These are phyloP conservation scores for Dissophora ornata DNA, from an alignment of 192 early-diverging fungal genomes.

Conservation along the genomic window DNA sequence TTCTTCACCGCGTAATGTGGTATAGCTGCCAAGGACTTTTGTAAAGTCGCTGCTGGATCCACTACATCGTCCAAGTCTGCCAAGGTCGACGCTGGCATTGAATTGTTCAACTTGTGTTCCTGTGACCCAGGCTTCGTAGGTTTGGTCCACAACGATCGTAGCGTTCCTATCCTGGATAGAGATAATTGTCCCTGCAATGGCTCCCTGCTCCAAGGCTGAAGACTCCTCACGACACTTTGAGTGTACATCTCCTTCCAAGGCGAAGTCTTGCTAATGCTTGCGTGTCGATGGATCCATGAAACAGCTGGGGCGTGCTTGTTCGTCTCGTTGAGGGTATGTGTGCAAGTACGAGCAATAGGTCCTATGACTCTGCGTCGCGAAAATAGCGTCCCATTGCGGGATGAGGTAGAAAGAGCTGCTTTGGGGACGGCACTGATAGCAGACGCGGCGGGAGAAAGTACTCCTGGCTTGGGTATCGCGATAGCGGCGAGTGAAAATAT, in stretches of 20 bases:
- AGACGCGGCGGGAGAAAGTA: too few relatives aligned
- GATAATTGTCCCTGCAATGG: background rate
- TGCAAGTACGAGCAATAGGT: too few relatives aligned
- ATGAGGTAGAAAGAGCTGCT: too few relatives aligned
- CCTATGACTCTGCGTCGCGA: too few relatives aligned
- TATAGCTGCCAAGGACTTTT: constrained; percentile 29
- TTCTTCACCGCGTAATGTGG: constrained; percentile 30
- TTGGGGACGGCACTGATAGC: too few relatives aligned
- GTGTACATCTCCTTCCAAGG: too few relatives aligned
- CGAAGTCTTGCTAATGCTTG: too few relatives aligned
- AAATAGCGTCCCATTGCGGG: background rate
- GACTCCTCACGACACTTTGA: background rate
- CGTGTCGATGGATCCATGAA: too few relatives aligned
- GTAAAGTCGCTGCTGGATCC: constrained; percentile 7
- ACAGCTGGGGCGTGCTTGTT: too few relatives aligned
- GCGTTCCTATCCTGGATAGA: background rate
- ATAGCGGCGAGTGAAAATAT: too few relatives aligned
- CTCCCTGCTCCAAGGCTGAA: background rate
- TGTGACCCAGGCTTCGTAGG: background rate
- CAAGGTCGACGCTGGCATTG: background rate
- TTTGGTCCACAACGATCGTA: constrained; percentile 3
- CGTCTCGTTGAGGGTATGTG: too few relatives aligned
- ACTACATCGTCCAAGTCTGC: background rate
- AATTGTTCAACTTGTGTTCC: background rate
- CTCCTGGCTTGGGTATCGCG: too few relatives aligned